A percentile compares a stretch with the other conserved stretches of the same genome.
Evolutionary conservation across 192 early-diverging fungal species (phyloP).

Genomic region (Cetraspora pellucida): DNA sequence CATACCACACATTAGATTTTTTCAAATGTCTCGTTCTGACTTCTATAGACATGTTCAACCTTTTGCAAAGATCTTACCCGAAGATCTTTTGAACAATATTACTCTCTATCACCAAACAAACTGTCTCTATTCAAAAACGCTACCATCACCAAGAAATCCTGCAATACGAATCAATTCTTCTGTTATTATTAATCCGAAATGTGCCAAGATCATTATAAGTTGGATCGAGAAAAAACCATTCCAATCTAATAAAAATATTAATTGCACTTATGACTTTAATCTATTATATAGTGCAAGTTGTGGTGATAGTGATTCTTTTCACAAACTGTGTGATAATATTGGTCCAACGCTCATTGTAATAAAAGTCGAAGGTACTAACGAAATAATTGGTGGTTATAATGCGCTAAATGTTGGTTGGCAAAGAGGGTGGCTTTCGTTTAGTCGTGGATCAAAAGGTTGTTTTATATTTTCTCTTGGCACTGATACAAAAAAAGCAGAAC

Average conservation of each 20-base stretch:
- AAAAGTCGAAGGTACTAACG: neutral
- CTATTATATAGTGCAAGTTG: constrained; percentile 11
- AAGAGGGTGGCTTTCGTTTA: neutral
- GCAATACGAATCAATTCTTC: constrained; percentile 2
- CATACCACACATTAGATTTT: constrained; percentile 18
- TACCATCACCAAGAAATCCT: neutral
- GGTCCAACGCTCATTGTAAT: constrained; percentile 2
- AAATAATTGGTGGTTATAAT: constrained; percentile 29
- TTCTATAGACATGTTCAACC: neutral
- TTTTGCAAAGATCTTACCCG: neutral
- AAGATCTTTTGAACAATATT: neutral
- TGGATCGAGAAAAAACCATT: neutral
- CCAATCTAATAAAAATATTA: too few species aligned
- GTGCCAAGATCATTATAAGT: neutral
- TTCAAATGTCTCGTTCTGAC: neutral
- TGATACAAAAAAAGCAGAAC: neutral
- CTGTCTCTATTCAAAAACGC: neutral
- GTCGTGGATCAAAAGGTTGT: neutral
- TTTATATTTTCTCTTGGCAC: constrained; percentile 18
- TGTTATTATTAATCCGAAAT: constrained; percentile 12
- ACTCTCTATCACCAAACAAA: neutral
- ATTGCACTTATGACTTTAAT: constrained; percentile 1
- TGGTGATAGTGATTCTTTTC: neutral
- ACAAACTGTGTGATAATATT: constrained; percentile 10
- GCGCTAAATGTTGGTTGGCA: neutral